These are phyloP conservation scores for Murraya koenigii DNA, from an alignment of 345 rosid genomes.

Conservation along the genomic window DNA sequence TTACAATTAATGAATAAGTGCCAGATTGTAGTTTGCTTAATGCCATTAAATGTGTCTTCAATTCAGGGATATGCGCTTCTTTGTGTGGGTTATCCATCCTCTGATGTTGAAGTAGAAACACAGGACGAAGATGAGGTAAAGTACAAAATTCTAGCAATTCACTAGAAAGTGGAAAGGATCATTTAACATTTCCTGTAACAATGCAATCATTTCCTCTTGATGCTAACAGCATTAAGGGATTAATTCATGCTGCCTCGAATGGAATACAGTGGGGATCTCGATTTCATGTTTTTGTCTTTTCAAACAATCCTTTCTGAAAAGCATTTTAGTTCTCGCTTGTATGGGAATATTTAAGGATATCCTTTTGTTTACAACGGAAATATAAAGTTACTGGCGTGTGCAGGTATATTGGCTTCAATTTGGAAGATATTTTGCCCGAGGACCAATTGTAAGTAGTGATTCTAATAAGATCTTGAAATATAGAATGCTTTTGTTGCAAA, in stretches of 20 bases:
- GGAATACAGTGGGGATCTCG: not conserved
- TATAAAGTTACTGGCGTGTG: conserved; percentile 7
- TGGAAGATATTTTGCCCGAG: conserved; percentile 98
- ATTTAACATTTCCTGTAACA: not conserved
- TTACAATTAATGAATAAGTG: not conserved
- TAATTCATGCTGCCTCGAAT: not conserved
- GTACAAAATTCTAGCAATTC: conserved; percentile 10
- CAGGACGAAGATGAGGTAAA: conserved; percentile 96
- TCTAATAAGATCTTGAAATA: conserved; percentile 5
- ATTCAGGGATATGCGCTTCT: conserved; percentile 93
- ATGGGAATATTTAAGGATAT: not conserved
- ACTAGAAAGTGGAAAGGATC: not conserved
- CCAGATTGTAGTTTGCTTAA: not conserved
- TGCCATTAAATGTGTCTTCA: not conserved
- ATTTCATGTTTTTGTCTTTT: not conserved
- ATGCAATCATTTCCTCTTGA: not conserved
- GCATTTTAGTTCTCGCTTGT: not conserved
- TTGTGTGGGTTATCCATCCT: conserved; percentile 84
- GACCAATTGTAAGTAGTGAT: conserved; percentile 76
- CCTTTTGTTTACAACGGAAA: not conserved
- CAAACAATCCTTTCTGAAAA: not conserved
- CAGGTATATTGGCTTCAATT: conserved; percentile 99
- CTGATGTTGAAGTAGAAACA: conserved; percentile 89
- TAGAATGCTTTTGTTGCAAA: not conserved
- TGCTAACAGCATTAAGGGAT: not conserved